Evolutionary conservation across 2,329 filamentous ascomycete species (phyloP), one percentile per base, ranked within the genome.

Genomic region (Diplocarpon rosae): DNA sequence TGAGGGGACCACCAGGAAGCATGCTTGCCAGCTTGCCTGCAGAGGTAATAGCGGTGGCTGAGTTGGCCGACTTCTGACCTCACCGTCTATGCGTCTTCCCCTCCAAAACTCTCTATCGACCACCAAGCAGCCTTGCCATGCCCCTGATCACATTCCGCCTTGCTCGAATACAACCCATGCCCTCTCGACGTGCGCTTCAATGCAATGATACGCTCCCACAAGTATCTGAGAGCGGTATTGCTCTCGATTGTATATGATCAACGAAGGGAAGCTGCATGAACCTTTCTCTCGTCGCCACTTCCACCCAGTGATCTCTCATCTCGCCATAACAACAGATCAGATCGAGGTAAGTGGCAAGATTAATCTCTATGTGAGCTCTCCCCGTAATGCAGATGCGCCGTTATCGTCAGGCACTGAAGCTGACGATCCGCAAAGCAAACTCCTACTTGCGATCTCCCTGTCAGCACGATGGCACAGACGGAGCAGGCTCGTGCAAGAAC

Each of bases 161-260:
- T 43, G 16, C 7, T 37, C 30, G 20, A 24, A 13, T 10, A 35
- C 43, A 34, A 44, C 38, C 38, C 37, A 34, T 24, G 27, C 16
- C 27, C 37, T 37, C 40, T 29, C 37, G 30, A 39, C 20, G 39
- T 39, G 39, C 24, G 29, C 45, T 33, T 43, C 43, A 51, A 54
- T 56, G 51, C 53, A 53, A 59, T 59, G 56, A 56, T 55, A 54
- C 42, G 40, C 47, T 45, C 45, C 32, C 51, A 51, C 52, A 52
- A 54, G 49, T 52, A 48, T 30, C 51, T 41, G 53, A 52, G 52
- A 51, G 50, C 53, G 52, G 51, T 50, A 42, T 49, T 54, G 45
- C 46, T 47, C 56, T 55, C 49, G 32, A 42, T 8, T 42, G 32
- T 35, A 35, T 35, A 42, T 46, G 32, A 37, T 44, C 47, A 15